Evolutionary conservation across 805 yeast species (phyloP), one percentile per base, ranked within the genome.

Genomic region (Candida peoriensis): DNA sequence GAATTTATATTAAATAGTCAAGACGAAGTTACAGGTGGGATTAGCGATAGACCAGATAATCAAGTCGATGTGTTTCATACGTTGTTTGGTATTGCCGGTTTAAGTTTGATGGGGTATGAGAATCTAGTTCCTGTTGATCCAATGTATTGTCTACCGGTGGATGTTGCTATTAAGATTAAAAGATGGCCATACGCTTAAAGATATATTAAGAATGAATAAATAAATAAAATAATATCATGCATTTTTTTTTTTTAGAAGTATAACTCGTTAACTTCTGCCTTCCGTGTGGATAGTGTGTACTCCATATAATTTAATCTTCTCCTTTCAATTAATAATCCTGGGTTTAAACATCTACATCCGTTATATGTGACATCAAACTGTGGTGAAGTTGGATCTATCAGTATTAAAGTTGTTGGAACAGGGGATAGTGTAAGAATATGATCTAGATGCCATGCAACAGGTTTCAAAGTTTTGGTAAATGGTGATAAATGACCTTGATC

Each of bases 41-140:
- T 93, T 25, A 79, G 95, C 39, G 99, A 93, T 58, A 65, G 98
- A 17, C 84, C 87, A 8, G 96, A 80, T 29, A 88, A 94, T 54
- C 87, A 82, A 56, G 89, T 80, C 2, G 99, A 93, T 55, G 93
- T 93, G 0, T 93, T 77, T 54, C 99, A 93, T 55, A 93, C 98
- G 0, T 67, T 81, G 13, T 93, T 93, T 60, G 96, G 96, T 0
- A 62, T 90, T 15, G 81, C 96, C 0, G 99, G 96, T 0, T 64
- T 93, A 38, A 79, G 94, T 50, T 59, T 93, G 34, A 66, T 89
- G 59, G 83, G 82, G 3, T 74, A 61, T 37, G 76, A 74, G 13
- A 61, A 66, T 30, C 61, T 90, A 19, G 68, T 59, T n/a, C 64
- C 67, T 5, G 74, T 93, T 8, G 90, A 88, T 57, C 96, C 99